Conservation (phyloP, 306 rosid genomes). For the Adenanthera pavonina region DNA sequence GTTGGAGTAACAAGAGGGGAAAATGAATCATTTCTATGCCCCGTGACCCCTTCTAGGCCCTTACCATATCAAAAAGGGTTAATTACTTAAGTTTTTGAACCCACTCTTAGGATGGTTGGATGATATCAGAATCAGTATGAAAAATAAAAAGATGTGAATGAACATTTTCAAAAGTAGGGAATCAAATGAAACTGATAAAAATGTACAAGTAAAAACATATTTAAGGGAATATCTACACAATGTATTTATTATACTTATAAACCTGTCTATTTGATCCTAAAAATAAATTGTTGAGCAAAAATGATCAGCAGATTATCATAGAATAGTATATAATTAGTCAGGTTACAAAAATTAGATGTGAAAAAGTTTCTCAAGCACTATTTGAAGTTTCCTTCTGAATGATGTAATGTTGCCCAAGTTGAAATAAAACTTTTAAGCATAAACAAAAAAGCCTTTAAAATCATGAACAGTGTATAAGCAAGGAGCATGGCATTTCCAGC, state of each 20-base stretch:
- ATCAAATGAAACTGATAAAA: neutral
- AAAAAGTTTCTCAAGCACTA: neutral
- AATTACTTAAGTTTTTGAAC: neutral
- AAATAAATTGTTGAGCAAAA: conserved; percentile 5
- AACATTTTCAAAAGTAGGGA: neutral
- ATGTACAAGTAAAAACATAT: neutral
- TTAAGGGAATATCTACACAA: conserved; percentile 17
- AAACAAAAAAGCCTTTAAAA: conserved; percentile 23
- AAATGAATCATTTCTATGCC: neutral
- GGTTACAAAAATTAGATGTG: neutral
- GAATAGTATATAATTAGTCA: conserved; percentile 6
- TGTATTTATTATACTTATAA: neutral
- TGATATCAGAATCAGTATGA: neutral
- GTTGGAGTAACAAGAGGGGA: neutral
- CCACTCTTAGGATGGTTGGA: neutral
- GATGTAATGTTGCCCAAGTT: neutral
- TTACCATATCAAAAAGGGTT: neutral
- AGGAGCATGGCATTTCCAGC: conserved; percentile 27
- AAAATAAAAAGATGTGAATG: neutral
- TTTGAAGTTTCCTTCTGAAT: neutral
- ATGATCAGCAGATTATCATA: neutral
- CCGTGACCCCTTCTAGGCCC: conserved; percentile 5
- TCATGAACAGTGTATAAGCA: conserved; percentile 13
- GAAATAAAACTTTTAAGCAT: conserved; percentile 11
- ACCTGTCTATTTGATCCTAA: conserved; percentile 2